phyloP scores from a whole-genome alignment of 768 basidiomycete species.

The Tylopilus rubrobrunneus region DNA sequence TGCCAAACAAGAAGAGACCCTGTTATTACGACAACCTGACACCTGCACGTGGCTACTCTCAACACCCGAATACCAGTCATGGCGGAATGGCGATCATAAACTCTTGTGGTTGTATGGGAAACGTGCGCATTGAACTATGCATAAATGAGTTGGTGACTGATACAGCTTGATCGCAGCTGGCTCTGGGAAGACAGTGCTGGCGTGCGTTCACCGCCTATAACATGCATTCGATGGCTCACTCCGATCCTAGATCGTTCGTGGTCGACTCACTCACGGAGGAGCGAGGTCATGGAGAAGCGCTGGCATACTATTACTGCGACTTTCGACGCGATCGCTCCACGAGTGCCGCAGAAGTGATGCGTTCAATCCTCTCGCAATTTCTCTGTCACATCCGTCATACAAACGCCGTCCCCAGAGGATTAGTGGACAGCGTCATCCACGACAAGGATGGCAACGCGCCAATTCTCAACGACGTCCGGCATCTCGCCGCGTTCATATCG shows the following conservation, averaged over 20 bases:
- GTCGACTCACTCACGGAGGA: slow-evolving; percentile 2
- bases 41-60: slow-evolving; percentile 13
- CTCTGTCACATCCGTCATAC: neutral
- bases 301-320: slow-evolving; percentile 20
- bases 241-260: neutral
- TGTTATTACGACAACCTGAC: slow-evolving; percentile 5
- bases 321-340: slow-evolving; percentile 7
- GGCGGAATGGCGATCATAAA: neutral
- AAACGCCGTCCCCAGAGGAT: neutral
- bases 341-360: slow-evolving; percentile 8
- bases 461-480: neutral
- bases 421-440: neutral
- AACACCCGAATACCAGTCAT: neutral
- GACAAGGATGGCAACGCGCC: neutral
- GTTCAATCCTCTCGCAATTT: slow-evolving; percentile 15
- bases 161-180: slow-evolving; percentile 5
- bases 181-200: slow-evolving; percentile 17
- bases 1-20: slow-evolving; percentile 9
- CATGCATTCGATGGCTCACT: neutral
- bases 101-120: neutral
- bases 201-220: slow-evolving; percentile 1
- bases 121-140: neutral
- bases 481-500: slow-evolving; percentile 3
- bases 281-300: neutral
- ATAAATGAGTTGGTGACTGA: neutral